Percentiles rank a stretch among this genome's conserved stretches.
Conservation (phyloP, 192 early-diverging fungal genomes). For the Geranomyces michiganensis region DNA sequence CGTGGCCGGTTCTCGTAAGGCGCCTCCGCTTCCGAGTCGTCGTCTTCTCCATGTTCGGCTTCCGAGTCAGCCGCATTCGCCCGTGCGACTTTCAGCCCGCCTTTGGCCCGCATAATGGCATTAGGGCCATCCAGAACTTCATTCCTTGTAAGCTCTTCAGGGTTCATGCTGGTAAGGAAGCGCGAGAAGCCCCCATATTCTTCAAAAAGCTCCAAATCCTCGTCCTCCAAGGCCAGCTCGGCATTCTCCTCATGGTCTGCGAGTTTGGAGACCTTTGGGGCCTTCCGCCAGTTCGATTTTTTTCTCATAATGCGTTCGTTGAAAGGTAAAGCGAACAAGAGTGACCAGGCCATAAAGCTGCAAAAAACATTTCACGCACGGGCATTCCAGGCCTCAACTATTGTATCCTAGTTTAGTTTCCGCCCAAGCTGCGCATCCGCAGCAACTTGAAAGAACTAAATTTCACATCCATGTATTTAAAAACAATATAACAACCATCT, state of each 20-base stretch:
- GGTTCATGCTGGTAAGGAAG: constrained; percentile 69
- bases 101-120: constrained; percentile 43
- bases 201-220: constrained; percentile 73
- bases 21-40: constrained; percentile 60
- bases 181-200: constrained; percentile 63
- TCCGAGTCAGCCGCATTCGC: constrained; percentile 13
- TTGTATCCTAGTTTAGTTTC: no score
- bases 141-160: constrained; percentile 57
- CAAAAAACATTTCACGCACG: no score
- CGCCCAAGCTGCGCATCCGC: no score
- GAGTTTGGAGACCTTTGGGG: constrained; percentile 11
- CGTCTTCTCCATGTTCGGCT: constrained; percentile 39
- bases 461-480: no score
- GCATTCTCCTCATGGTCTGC: constrained; percentile 34
- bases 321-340: no score
- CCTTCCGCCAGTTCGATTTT: constrained; percentile 38
- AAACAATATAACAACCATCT: no score
- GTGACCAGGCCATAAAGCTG: no score
- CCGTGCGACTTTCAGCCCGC: constrained; percentile 24
- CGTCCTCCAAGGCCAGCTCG: constrained; percentile 68
- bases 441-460: no score
- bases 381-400: no score
- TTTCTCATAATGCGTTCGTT: constrained; percentile 24
- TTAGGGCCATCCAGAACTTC: constrained; percentile 34
- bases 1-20: constrained; percentile 66